phyloP scores from a whole-genome alignment of 352 stramenopile species.

The Pythium pectinolyticum region DNA sequence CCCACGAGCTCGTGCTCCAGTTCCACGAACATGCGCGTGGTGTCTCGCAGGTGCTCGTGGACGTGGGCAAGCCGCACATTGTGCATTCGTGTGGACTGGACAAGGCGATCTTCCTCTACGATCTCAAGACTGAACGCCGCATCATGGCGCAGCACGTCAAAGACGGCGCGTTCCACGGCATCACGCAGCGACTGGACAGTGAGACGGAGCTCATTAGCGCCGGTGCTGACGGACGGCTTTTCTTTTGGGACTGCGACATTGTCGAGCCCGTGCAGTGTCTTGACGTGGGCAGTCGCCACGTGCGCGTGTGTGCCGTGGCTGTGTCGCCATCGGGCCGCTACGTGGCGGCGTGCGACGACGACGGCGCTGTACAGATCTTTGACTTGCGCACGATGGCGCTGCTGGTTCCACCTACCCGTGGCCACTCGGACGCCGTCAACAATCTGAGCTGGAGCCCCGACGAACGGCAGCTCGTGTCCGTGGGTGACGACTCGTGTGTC shows the following conservation, averaged over 20 bases:
- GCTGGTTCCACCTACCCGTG: conserved; percentile 52
- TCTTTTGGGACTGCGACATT: conserved; percentile 92
- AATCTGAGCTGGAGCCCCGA: conserved; percentile 86
- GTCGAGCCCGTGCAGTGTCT: conserved; percentile 68
- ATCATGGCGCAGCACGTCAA: conserved; percentile 81
- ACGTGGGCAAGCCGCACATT: conserved; percentile 73
- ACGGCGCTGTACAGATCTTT: conserved; percentile 85
- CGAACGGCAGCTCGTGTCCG: conserved; percentile 90
- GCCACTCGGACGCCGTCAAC: conserved; percentile 76
- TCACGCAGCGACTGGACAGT: conserved; percentile 86
- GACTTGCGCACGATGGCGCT: conserved; percentile 43
- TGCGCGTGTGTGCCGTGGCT: conserved; percentile 42
- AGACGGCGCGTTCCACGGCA: conserved; percentile 73
- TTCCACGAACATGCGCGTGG: conserved; percentile 90
- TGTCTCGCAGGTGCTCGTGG: conserved; percentile 79
- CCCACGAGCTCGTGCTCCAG: conserved; percentile 85
- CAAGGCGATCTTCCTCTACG: conserved; percentile 90
- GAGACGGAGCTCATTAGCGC: conserved; percentile 91
- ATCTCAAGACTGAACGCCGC: conserved; percentile 83
- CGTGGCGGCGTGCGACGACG: conserved; percentile 78
- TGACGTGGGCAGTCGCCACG: conserved; percentile 43
- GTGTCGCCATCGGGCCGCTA: conserved; percentile 73
- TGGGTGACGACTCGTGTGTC: conserved; percentile 87
- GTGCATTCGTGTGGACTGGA: conserved; percentile 88
- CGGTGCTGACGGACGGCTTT: conserved; percentile 75